Evolutionary conservation across 352 stramenopile species (phyloP).

Genomic region (Pythium scleroteichum): DNA sequence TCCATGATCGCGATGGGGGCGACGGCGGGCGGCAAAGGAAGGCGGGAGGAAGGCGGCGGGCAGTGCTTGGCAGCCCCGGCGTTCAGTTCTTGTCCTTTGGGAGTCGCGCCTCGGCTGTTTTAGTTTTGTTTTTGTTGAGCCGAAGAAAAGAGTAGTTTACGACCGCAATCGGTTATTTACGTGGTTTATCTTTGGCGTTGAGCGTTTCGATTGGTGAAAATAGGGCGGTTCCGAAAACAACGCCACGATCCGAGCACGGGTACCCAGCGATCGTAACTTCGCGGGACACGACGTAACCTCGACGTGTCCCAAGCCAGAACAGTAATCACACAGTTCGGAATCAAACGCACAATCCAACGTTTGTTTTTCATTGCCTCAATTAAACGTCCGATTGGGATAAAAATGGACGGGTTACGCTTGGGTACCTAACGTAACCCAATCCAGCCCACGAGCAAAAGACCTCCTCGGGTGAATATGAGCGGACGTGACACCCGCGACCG

Average conservation of each 20-base stretch:
- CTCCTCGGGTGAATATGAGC: constrained; percentile 22
- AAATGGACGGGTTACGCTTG: too few relatives aligned
- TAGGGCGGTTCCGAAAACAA: constrained; percentile 6
- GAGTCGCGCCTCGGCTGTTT: constrained; percentile 17
- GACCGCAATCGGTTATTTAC: constrained; percentile 5
- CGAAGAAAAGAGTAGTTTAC: constrained; percentile 10
- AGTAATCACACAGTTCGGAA: constrained; percentile 8
- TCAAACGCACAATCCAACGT: too few relatives aligned
- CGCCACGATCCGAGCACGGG: background rate
- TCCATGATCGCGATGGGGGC: constrained; percentile 50
- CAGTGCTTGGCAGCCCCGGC: background rate
- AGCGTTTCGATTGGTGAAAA: constrained; percentile 13
- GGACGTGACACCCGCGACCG: constrained; percentile 40
- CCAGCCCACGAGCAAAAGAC: constrained; percentile 5
- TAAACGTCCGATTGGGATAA: constrained; percentile 2
- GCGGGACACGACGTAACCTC: constrained; percentile 13
- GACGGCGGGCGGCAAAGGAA: background rate
- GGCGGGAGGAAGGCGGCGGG: background rate
- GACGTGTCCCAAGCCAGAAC: background rate
- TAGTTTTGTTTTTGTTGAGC: constrained; percentile 7
- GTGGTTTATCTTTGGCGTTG: constrained; percentile 10
- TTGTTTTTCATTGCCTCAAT: background rate
- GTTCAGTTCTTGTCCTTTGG: constrained; percentile 23
- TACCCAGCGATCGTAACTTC: constrained; percentile 8
- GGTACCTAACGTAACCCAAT: background rate